Percentiles rank a stretch among this genome's conserved stretches.
phyloP scores from a whole-genome alignment of 1,284 basidiomycete genomes.

The Cutaneotrichosporon sp. region DNA sequence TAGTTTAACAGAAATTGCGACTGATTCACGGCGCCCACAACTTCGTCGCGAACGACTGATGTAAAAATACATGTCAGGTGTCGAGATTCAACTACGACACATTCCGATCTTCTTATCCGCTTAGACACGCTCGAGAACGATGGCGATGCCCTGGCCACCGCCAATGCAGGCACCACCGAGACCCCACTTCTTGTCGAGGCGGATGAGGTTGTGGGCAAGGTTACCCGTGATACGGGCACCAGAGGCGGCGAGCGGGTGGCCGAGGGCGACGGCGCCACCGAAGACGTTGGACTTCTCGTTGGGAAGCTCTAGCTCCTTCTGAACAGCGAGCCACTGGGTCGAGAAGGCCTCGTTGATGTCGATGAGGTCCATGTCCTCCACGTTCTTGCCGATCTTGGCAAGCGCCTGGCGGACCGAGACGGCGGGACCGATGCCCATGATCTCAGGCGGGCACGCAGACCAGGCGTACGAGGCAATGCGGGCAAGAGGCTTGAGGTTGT shows the following conservation, averaged over 20 bases:
- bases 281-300: constrained; percentile 55
- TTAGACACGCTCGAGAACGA: constrained; percentile 35
- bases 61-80: constrained; percentile 4
- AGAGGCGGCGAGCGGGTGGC: constrained; percentile 55
- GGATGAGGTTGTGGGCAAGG: constrained; percentile 53
- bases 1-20: too few relatives aligned
- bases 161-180: constrained; percentile 57
- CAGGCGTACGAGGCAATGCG: constrained; percentile 53
- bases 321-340: constrained; percentile 55
- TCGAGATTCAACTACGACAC: too few relatives aligned
- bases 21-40: too few relatives aligned
- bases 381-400: constrained; percentile 34
- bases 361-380: constrained; percentile 54
- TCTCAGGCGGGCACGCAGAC: constrained; percentile 54
- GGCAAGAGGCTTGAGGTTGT: constrained; percentile 52
- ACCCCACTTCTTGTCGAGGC: constrained; percentile 54
- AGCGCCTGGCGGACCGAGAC: constrained; percentile 36
- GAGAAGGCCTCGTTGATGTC: constrained; percentile 59
- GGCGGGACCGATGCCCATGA: constrained; percentile 59
- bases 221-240: constrained; percentile 55
- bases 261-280: constrained; percentile 52
- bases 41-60: background rate
- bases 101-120: background rate
- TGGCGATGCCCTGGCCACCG: constrained; percentile 46
- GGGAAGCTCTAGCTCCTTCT: constrained; percentile 54